Conservation (phyloP, 2,329 filamentous ascomycete species). For the Mycosphaerella sp. region DNA sequence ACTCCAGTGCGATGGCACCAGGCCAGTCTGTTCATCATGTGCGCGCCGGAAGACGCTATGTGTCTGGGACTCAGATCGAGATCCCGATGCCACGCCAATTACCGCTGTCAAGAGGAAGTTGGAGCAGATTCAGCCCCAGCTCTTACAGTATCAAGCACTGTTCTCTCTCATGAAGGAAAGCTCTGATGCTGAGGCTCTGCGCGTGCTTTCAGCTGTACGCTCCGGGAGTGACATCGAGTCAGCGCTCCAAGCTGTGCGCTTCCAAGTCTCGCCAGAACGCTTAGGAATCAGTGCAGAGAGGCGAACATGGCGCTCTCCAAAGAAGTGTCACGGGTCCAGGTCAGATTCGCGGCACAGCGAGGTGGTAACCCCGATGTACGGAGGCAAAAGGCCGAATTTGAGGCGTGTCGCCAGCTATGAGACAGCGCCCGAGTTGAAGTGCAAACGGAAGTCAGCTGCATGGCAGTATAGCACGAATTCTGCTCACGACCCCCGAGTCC, state of each 20-base stretch:
- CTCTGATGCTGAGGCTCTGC: neutral
- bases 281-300: neutral
- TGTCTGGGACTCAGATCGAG: neutral
- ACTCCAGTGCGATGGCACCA: neutral
- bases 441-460: neutral
- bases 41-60: neutral
- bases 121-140: constrained; percentile 2
- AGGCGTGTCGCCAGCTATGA: neutral
- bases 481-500: neutral
- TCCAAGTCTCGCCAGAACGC: neutral
- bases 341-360: too few species aligned
- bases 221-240: constrained; percentile 4
- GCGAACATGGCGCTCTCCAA: too few species aligned
- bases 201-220: neutral
- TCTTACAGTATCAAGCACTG: neutral
- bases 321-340: too few species aligned
- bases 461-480: neutral
- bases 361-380: neutral
- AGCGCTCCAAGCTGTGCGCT: neutral
- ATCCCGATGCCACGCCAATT: neutral
- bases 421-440: neutral
- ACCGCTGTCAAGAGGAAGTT: constrained; percentile 1
- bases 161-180: neutral
- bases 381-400: neutral
- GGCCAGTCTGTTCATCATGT: neutral